Evolutionary conservation across 495 filamentous ascomycete genomes (phyloP), one percentile per base, ranked within the genome.

Genomic region (Friedmanniomyces endolithicus): DNA sequence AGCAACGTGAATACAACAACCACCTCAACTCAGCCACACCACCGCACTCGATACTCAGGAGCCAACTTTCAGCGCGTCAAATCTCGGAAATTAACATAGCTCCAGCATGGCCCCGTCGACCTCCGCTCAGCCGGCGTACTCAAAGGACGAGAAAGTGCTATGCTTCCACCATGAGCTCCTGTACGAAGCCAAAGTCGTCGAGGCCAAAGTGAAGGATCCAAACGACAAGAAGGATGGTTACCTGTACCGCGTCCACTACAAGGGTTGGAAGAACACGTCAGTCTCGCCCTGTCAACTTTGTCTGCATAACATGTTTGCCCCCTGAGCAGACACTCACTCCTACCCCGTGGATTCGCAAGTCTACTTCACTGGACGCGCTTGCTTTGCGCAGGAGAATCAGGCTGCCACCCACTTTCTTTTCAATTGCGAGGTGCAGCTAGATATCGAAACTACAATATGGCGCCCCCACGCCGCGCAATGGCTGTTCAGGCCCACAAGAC

Each of bases 141-240:
- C 72, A 48, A 92, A 92, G 68, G 89, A 96, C 63, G 92, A 98
- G 73, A 85, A 82, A 63, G 90, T 94, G 37, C 80, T 98, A 20
- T 98, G 92, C 72, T 98, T 98, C 63, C 92, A 98, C 67, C 85
- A 88, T 69, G 89, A 95, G 56, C 81, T 97, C 65, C 79, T 98
- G 17, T 98, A 98, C 66, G 92, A 98, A 70, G 90, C 92, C 55
- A 96, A 96, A 71, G 83, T 98, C 40, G 74, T 95, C 34, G 90
- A 96, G 41, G 68, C 78, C 31, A 76, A 75, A 52, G 76, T 81
- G 50, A 75, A 77, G 44, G 74, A 85, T 40, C 72, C 75, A 11
- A 79, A 78, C 22, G 83, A 87, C 68, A 82, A 82, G 69, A 85
- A 85, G 63, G 86, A 83, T 45, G 77, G 81, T 40, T 85, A 77